A percentile compares a stretch with the other conserved stretches of the same genome.
phyloP scores from a whole-genome alignment of 139 green algal genomes.

The Mychonastes homosphaera region DNA sequence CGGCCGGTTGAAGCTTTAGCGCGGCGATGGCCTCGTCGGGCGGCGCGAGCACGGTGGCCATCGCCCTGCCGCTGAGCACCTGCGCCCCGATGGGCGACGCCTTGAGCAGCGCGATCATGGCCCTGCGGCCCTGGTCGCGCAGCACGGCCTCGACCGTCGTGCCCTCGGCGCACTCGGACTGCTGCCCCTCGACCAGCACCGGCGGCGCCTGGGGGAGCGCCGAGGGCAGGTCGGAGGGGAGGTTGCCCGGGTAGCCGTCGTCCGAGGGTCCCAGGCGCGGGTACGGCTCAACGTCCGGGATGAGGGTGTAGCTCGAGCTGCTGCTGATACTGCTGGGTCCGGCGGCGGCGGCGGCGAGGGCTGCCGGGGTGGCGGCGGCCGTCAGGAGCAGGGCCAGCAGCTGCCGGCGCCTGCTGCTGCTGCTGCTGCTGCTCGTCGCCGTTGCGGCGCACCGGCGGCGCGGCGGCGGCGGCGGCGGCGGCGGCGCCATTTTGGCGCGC shows the following conservation, averaged over 20 bases:
- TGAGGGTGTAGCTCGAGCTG: not conserved
- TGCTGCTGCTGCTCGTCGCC: too few species aligned
- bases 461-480: too few species aligned
- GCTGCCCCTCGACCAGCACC: constrained; percentile 2
- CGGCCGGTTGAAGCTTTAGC: not conserved
- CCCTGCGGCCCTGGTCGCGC: not conserved
- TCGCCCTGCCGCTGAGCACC: constrained; percentile 4
- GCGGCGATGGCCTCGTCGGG: constrained; percentile 2
- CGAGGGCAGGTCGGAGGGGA: constrained; percentile 2
- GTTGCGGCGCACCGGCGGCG: too few species aligned
- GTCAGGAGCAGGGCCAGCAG: too few species aligned
- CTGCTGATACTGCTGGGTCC: too few species aligned
- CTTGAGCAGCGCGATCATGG: not conserved
- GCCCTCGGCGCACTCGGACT: not conserved
- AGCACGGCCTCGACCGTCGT: constrained; percentile 9
- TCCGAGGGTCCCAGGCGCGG: constrained; percentile 1
- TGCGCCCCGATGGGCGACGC: not conserved
- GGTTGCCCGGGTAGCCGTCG: constrained; percentile 7
- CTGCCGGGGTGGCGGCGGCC: too few species aligned
- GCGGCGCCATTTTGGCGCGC: too few species aligned
- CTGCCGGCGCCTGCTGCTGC: too few species aligned
- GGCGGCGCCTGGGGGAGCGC: not conserved
- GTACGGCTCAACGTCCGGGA: constrained; percentile 6
- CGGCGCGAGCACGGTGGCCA: constrained; percentile 11
- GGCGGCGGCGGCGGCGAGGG: too few species aligned